Percentiles rank a stretch among this genome's conserved stretches.
These are phyloP conservation scores for Aureobasidium vineae DNA, from an alignment of 2,329 filamentous ascomycete genomes.

Conservation along the genomic window DNA sequence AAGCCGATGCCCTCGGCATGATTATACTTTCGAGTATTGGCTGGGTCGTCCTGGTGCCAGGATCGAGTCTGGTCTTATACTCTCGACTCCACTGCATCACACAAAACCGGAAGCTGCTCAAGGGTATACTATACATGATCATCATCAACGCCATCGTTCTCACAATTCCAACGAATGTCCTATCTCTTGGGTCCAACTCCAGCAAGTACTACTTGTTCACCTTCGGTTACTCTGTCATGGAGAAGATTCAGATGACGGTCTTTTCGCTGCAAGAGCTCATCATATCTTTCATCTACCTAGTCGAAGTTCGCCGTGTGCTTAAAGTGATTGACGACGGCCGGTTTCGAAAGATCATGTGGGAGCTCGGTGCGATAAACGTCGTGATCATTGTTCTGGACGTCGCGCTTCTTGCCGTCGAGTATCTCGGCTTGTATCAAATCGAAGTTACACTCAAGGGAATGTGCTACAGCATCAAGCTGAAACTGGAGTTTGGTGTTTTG, in stretches of 20 bases:
- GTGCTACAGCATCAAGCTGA: constrained; percentile 35
- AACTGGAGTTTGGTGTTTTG: constrained; percentile 36
- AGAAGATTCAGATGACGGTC: constrained; percentile 47
- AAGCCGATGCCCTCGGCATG: constrained; percentile 36
- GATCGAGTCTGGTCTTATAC: constrained; percentile 61
- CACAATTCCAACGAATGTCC: constrained; percentile 54
- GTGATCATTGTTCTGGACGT: constrained; percentile 42
- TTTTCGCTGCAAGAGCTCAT: constrained; percentile 45
- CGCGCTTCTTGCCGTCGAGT: constrained; percentile 39
- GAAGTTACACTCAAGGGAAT: constrained; percentile 43
- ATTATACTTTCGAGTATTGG: constrained; percentile 52
- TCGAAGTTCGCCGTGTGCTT: constrained; percentile 29
- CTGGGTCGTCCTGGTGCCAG: constrained; percentile 59
- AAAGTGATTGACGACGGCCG: constrained; percentile 24
- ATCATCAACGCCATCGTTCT: constrained; percentile 54
- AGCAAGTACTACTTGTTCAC: constrained; percentile 33
- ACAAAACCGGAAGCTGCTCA: constrained; percentile 50
- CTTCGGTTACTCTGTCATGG: constrained; percentile 44
- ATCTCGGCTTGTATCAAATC: constrained; percentile 37
- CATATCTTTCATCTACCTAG: constrained; percentile 37
- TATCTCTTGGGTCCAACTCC: constrained; percentile 55
- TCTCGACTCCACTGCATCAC: constrained; percentile 60
- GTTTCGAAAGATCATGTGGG: constrained; percentile 38
- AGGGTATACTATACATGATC: constrained; percentile 57
- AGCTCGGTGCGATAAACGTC: constrained; percentile 41